phyloP scores from a whole-genome alignment of 23 red algal genomes.

The Cyanidiococcus yangmingshanensis region DNA sequence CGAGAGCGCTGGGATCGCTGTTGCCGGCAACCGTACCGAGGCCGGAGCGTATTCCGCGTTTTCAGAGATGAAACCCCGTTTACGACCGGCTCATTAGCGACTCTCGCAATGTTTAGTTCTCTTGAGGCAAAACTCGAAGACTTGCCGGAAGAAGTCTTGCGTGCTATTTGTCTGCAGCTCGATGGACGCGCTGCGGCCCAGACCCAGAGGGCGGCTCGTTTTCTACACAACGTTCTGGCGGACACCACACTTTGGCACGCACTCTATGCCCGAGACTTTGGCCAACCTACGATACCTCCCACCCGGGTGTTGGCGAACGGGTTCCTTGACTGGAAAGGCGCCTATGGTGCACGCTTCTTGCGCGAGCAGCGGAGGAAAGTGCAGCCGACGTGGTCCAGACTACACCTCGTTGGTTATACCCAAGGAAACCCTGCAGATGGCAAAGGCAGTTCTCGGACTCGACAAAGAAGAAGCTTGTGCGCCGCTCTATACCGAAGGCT shows the following conservation, averaged over 20 bases:
- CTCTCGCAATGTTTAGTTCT: too few relatives aligned
- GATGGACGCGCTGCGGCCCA: not conserved
- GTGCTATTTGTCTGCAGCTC: not conserved
- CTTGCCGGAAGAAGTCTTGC: slow-evolving; percentile 1
- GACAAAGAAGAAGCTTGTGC: not conserved
- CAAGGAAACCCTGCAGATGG: too few relatives aligned
- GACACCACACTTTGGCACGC: not conserved
- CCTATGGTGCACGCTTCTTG: not conserved
- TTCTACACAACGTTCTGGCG: not conserved
- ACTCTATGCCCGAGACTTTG: slow-evolving; percentile 12
- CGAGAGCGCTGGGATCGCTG: too few relatives aligned
- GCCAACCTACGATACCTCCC: not conserved
- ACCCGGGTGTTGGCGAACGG: not conserved
- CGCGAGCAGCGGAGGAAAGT: not conserved
- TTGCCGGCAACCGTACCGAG: too few relatives aligned
- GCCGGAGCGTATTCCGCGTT: too few relatives aligned
- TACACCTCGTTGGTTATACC: too few relatives aligned
- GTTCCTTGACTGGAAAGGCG: slow-evolving; percentile 15
- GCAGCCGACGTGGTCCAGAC: not conserved
- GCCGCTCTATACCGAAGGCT: not conserved
- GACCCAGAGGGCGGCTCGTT: not conserved
- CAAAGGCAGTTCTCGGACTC: too few relatives aligned
- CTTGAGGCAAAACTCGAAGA: not conserved
- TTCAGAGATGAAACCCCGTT: too few relatives aligned
- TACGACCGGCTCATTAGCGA: too few relatives aligned